phyloP scores from a whole-genome alignment of 108 stramenopile genomes.

The Asterionellopsis glacialis region DNA sequence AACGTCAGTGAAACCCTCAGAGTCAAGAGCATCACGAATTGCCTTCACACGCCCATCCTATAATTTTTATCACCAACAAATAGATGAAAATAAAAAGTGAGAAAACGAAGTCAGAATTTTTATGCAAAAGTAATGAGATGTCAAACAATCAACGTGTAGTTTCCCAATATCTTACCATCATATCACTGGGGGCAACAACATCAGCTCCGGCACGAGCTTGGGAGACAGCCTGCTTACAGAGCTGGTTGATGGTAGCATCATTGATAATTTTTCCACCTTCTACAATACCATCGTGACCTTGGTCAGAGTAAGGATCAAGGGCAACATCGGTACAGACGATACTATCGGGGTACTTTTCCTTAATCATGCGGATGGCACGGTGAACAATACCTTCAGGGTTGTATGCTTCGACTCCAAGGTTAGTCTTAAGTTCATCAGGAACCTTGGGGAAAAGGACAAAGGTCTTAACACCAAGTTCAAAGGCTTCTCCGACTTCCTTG shows the following conservation, averaged over 20 bases:
- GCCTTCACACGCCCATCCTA: constrained; percentile 97
- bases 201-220: constrained; percentile 96
- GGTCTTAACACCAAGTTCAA: constrained; percentile 81
- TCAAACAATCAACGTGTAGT: neutral
- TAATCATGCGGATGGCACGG: constrained; percentile 93
- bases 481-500: constrained; percentile 86
- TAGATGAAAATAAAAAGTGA: neutral
- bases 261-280: constrained; percentile 94
- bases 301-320: constrained; percentile 96
- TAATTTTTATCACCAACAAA: constrained; percentile 16
- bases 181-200: constrained; percentile 95
- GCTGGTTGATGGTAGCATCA: constrained; percentile 95
- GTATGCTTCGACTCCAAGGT: constrained; percentile 94
- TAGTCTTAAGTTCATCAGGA: constrained; percentile 92
- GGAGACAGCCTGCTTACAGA: constrained; percentile 95
- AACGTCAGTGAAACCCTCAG: constrained; percentile 97
- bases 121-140: constrained; percentile 1
- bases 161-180: constrained; percentile 60
- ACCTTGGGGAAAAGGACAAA: constrained; percentile 97
- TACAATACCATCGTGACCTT: constrained; percentile 98
- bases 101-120: neutral
- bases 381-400: constrained; percentile 95
- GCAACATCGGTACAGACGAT: constrained; percentile 95
- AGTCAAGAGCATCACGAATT: constrained; percentile 95
- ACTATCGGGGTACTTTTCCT: constrained; percentile 84